Percentiles rank a stretch among this genome's conserved stretches.
Evolutionary conservation across 1,284 basidiomycete species (phyloP).

Genomic region (Spongispora temasekensis): DNA sequence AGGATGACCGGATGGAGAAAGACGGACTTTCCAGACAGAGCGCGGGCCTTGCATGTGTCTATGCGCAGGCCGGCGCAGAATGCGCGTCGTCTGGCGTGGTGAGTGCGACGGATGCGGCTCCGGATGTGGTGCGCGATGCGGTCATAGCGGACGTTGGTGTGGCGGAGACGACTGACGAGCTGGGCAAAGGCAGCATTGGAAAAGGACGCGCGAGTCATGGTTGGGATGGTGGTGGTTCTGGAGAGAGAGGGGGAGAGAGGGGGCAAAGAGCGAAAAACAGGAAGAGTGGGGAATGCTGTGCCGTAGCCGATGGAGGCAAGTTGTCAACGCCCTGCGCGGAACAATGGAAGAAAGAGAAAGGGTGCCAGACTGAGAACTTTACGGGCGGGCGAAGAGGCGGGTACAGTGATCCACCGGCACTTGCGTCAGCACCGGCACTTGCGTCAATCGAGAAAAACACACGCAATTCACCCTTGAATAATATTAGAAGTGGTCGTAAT

Average conservation of each 20-base stretch:
- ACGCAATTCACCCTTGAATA: too few species aligned
- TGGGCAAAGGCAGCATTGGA: slow-evolving; percentile 33
- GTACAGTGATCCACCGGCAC: too few species aligned
- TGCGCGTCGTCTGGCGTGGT: slow-evolving; percentile 49
- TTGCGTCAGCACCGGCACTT: too few species aligned
- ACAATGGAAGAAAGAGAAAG: background rate
- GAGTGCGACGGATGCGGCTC: slow-evolving; percentile 31
- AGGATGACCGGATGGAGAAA: slow-evolving; percentile 44
- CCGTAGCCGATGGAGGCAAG: too few species aligned
- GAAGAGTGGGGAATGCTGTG: background rate
- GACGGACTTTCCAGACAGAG: slow-evolving; percentile 40
- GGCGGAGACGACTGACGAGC: slow-evolving; percentile 42
- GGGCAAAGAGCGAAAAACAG: slow-evolving; percentile 1
- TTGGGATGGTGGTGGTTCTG: too few species aligned
- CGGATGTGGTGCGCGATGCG: slow-evolving; percentile 41
- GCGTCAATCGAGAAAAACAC: too few species aligned
- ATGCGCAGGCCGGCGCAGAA: slow-evolving; percentile 42
- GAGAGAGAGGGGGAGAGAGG: slow-evolving; percentile 1
- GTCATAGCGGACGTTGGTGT: slow-evolving; percentile 43
- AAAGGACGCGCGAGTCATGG: slow-evolving; percentile 23
- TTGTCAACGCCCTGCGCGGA: background rate
- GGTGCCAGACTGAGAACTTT: slow-evolving; percentile 10
- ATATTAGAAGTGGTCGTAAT: too few species aligned
- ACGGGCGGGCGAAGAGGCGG: too few species aligned
- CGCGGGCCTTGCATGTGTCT: slow-evolving; percentile 43